phyloP scores from a whole-genome alignment of 345 rosid species.

The Eucalyptus viminalis region DNA sequence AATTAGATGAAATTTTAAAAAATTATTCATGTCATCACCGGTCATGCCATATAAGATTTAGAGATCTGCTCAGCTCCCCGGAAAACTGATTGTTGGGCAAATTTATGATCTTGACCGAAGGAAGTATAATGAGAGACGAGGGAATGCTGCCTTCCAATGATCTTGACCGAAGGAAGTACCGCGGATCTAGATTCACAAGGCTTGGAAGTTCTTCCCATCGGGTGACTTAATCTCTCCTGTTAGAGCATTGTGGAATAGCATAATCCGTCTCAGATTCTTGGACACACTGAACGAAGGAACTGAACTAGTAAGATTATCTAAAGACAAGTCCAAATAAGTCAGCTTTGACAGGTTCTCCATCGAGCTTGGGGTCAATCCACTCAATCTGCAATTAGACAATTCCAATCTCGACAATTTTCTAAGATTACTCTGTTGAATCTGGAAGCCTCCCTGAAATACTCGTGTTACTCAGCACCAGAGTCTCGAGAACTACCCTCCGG shows the following conservation, averaged over 20 bases:
- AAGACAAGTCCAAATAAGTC: constrained; percentile 12
- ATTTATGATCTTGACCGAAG: background rate
- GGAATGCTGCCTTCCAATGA: constrained; percentile 14
- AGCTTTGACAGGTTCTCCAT: constrained; percentile 4
- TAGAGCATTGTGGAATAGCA: constrained; percentile 1
- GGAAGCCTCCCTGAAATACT: constrained; percentile 15
- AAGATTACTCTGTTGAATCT: constrained; percentile 8
- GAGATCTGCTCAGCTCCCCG: background rate
- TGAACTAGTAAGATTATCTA: constrained; percentile 7
- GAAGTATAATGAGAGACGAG: background rate
- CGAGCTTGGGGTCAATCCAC: constrained; percentile 10
- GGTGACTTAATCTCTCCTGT: constrained; percentile 6
- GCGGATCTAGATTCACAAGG: constrained; percentile 6
- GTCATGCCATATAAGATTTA: background rate
- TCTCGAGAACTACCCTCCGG: background rate
- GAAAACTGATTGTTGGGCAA: constrained; percentile 9
- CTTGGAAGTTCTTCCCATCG: constrained; percentile 8
- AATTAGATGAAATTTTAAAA: no score
- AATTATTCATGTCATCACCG: no score
- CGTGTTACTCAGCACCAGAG: constrained; percentile 3
- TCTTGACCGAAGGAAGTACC: background rate
- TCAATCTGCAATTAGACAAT: background rate
- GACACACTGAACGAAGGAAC: constrained; percentile 9
- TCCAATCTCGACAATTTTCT: constrained; percentile 1
- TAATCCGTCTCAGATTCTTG: background rate